Evolutionary conservation across 352 stramenopile species (phyloP).

Genomic region (Pythium guiyangense): DNA sequence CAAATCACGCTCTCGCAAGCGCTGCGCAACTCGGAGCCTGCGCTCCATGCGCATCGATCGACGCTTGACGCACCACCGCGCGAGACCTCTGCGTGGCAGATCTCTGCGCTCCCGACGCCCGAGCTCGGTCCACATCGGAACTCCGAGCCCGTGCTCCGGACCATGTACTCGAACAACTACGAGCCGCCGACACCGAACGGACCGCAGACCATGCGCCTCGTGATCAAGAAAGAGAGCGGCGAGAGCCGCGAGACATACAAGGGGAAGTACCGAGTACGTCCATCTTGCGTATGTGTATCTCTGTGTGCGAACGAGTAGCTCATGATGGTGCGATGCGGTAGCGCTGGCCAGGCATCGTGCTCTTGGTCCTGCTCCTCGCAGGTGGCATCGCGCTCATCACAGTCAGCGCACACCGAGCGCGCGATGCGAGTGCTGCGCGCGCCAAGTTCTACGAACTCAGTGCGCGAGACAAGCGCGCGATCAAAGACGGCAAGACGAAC

Average conservation of each 20-base stretch:
- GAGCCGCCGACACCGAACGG: constrained; percentile 6
- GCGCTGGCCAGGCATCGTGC: constrained; percentile 27
- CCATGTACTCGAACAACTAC: constrained; percentile 11
- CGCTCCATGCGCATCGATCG: background rate
- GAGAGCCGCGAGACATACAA: constrained; percentile 9
- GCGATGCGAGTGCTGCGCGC: constrained; percentile 9
- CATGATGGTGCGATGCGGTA: background rate
- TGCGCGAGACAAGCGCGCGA: constrained; percentile 14
- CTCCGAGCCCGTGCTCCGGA: constrained; percentile 9
- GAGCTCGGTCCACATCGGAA: background rate
- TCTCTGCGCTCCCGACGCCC: constrained; percentile 12
- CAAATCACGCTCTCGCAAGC: constrained; percentile 12
- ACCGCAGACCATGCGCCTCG: constrained; percentile 8
- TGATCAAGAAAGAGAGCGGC: constrained; percentile 10
- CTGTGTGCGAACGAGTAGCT: background rate
- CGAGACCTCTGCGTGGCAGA: constrained; percentile 13
- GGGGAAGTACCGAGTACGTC: constrained; percentile 14
- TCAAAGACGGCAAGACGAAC: constrained; percentile 19
- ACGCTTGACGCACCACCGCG: background rate
- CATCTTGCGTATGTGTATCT: background rate
- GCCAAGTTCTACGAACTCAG: constrained; percentile 5
- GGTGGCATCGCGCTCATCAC: constrained; percentile 18
- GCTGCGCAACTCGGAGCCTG: constrained; percentile 6
- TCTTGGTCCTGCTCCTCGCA: constrained; percentile 23
- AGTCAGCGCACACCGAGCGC: constrained; percentile 6